Percentiles rank a stretch among this genome's conserved stretches.
These are phyloP conservation scores for Backusella luteola DNA, from an alignment of 192 early-diverging fungal species.

Conservation along the genomic window DNA sequence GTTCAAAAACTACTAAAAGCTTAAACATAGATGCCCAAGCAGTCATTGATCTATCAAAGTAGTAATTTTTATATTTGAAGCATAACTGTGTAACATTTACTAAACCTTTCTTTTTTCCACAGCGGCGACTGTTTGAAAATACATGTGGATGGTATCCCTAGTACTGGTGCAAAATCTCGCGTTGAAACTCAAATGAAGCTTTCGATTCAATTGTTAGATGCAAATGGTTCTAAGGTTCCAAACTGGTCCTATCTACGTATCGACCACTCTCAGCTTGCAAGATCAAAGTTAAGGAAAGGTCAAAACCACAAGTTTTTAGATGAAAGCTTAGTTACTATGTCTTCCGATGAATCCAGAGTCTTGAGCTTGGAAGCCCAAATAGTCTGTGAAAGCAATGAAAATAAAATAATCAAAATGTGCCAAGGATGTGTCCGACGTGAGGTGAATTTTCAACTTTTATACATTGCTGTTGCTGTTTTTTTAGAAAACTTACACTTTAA, in stretches of 20 bases:
- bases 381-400: constrained; percentile 82
- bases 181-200: constrained; percentile 97
- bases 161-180: constrained; percentile 71
- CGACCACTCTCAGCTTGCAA: constrained; percentile 78
- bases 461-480: neutral
- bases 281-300: neutral
- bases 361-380: constrained; percentile 78
- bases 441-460: constrained; percentile 20
- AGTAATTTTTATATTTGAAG: neutral
- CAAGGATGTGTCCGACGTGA: constrained; percentile 80
- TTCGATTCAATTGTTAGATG: constrained; percentile 75
- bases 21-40: neutral
- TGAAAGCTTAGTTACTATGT: constrained; percentile 19
- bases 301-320: neutral
- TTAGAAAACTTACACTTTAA: neutral
- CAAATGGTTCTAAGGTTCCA: constrained; percentile 64
- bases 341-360: constrained; percentile 35
- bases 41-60: neutral
- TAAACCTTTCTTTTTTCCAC: neutral
- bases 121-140: constrained; percentile 11
- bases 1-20: neutral
- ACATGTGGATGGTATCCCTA: constrained; percentile 40
- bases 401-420: constrained; percentile 77
- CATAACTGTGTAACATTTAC: neutral
- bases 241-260: constrained; percentile 84